A percentile compares a stretch with the other conserved stretches of the same genome.
Evolutionary conservation across 2,329 filamentous ascomycete species (phyloP).

Genomic region (Aspergillus transmontanensis): DNA sequence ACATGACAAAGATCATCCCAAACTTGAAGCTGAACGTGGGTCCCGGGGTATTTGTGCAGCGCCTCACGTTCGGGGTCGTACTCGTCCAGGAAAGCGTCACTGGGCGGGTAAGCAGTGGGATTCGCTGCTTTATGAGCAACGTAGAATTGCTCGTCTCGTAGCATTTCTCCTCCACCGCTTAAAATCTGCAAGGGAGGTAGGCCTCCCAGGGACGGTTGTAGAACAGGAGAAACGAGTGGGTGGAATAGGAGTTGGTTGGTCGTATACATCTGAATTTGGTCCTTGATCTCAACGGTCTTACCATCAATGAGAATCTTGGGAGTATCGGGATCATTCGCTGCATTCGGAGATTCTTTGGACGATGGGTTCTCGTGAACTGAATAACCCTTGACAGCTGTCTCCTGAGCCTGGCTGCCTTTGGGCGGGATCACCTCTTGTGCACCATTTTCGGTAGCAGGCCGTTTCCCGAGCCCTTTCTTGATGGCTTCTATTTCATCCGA

Average conservation of each 20-base stretch:
- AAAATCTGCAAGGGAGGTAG: conserved; percentile 85
- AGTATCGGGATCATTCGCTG: conserved; percentile 32
- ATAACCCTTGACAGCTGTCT: conserved; percentile 36
- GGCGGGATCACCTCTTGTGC: conserved; percentile 22
- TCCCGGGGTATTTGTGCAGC: conserved; percentile 73
- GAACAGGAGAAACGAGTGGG: conserved; percentile 83
- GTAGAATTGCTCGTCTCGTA: conserved; percentile 94
- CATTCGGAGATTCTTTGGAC: conserved; percentile 8
- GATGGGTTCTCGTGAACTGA: conserved; percentile 25
- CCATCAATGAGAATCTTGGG: conserved; percentile 73
- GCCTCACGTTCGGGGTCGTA: conserved; percentile 57
- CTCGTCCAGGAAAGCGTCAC: conserved; percentile 64
- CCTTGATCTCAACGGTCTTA: conserved; percentile 71
- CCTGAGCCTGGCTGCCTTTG: conserved; percentile 26
- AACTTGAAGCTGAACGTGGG: conserved; percentile 89
- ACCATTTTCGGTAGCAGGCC: conserved; percentile 28
- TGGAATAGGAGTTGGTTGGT: conserved; percentile 84
- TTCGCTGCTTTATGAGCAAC: conserved; percentile 92
- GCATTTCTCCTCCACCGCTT: conserved; percentile 82
- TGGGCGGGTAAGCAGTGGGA: conserved; percentile 73
- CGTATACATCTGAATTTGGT: conserved; percentile 88
- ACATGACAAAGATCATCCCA: conserved; percentile 97
- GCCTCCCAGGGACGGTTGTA: conserved; percentile 87
- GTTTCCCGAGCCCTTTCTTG: conserved; percentile 51
- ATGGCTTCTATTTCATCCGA: conserved; percentile 66